These are phyloP conservation scores for Ustilago vetiveriae DNA, from an alignment of 1,284 basidiomycete species.

Conservation along the genomic window DNA sequence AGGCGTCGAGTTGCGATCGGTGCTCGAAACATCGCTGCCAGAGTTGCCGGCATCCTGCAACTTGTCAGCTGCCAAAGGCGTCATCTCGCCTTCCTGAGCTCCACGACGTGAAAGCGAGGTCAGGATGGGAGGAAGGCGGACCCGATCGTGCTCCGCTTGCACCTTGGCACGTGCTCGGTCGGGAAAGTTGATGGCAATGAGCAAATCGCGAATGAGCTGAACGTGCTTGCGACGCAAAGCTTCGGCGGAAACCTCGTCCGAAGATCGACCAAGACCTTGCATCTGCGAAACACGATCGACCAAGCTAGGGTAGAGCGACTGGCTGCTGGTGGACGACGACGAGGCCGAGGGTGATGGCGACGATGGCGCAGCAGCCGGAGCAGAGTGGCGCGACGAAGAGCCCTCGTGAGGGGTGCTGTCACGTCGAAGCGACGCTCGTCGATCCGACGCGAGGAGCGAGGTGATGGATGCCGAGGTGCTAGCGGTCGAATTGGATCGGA, in stretches of 20 bases:
- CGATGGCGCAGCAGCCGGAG: constrained; percentile 16
- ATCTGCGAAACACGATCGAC: constrained; percentile 40
- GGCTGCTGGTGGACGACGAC: constrained; percentile 2
- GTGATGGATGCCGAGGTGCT: constrained; percentile 35
- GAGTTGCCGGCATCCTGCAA: neutral
- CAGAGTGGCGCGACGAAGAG: constrained; percentile 12
- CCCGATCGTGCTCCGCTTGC: constrained; percentile 7
- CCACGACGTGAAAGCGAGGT: constrained; percentile 3
- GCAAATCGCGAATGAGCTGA: constrained; percentile 47
- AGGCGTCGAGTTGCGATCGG: constrained; percentile 34
- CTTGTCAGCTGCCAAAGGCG: constrained; percentile 9
- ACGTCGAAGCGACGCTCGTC: constrained; percentile 14
- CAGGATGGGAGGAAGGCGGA: constrained; percentile 38
- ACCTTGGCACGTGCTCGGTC: constrained; percentile 26
- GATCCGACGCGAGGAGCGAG: constrained; percentile 33
- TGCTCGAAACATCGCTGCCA: constrained; percentile 9
- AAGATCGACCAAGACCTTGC: constrained; percentile 36
- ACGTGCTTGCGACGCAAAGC: constrained; percentile 43
- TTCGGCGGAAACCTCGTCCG: constrained; percentile 14
- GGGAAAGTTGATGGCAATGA: constrained; percentile 59
- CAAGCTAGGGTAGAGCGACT: constrained; percentile 50
- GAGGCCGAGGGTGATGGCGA: constrained; percentile 14
- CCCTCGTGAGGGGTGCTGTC: constrained; percentile 15
- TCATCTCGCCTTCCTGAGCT: constrained; percentile 29
- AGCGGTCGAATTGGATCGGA: constrained; percentile 28